These are phyloP conservation scores for Zygnema circumcarinatum DNA, from an alignment of 139 green algal species.

Conservation along the genomic window DNA sequence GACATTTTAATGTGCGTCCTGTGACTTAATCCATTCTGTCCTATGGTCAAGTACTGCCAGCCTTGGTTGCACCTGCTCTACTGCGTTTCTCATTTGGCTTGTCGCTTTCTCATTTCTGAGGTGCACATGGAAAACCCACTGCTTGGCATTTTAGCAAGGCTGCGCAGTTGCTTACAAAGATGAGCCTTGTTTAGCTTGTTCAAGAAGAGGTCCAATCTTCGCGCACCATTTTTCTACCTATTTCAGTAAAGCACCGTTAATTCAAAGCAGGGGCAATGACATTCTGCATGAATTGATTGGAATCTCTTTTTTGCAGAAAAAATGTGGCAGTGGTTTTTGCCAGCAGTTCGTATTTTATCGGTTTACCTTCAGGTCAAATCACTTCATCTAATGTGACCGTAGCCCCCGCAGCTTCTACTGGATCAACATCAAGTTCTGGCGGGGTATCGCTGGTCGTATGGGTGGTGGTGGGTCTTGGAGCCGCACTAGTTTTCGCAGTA, in stretches of 20 bases:
- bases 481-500: not conserved
- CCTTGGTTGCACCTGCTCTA: too few species aligned
- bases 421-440: not conserved
- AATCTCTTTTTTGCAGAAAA: not conserved
- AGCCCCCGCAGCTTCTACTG: not conserved
- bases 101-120: too few species aligned
- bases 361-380: slow-evolving; percentile 10
- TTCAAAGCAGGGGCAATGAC: too few species aligned
- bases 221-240: too few species aligned
- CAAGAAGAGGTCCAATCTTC: too few species aligned
- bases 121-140: too few species aligned
- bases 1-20: slow-evolving; percentile 5
- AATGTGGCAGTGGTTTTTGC: slow-evolving; percentile 8
- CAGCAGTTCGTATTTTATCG: slow-evolving; percentile 10
- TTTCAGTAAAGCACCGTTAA: too few species aligned
- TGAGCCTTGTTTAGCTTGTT: too few species aligned
- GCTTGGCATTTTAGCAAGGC: too few species aligned
- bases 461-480: not conserved
- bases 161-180: too few species aligned
- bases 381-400: slow-evolving; percentile 23
- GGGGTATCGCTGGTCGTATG: not conserved
- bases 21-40: not conserved
- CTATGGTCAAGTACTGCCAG: not conserved
- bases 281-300: too few species aligned
- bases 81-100: too few species aligned